Conservation (phyloP, 345 rosid species). For the Aurinia saxatilis region DNA sequence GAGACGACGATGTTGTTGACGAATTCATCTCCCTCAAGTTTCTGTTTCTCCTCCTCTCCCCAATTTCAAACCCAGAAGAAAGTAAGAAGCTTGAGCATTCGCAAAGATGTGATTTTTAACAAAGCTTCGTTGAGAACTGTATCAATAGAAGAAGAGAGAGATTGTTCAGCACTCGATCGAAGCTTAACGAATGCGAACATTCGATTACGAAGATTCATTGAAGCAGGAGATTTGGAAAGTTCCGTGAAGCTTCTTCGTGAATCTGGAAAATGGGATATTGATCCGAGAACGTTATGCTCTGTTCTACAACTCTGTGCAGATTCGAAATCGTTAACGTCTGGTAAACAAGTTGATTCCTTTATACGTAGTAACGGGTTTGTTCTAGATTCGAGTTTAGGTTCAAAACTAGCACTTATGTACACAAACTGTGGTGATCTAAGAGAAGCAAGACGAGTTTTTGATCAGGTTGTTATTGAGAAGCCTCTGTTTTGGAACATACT, state of each 20-base stretch:
- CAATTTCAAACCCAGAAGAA: conserved; percentile 15
- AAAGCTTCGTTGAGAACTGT: conserved; percentile 27
- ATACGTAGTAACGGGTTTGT: conserved; percentile 32
- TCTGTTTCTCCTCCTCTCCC: conserved; percentile 6
- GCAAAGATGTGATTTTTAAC: conserved; percentile 5
- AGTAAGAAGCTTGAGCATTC: not conserved
- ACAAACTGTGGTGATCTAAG: conserved; percentile 52
- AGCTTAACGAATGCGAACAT: conserved; percentile 29
- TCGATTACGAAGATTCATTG: conserved; percentile 31
- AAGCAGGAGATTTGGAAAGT: conserved; percentile 35
- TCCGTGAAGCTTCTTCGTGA: conserved; percentile 40
- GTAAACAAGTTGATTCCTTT: conserved; percentile 44
- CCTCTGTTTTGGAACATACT: conserved; percentile 57
- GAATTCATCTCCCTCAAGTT: conserved; percentile 20
- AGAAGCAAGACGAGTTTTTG: conserved; percentile 46
- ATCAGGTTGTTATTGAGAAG: conserved; percentile 39
- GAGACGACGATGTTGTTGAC: conserved; percentile 33
- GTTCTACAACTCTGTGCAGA: conserved; percentile 63
- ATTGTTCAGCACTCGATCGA: conserved; percentile 12
- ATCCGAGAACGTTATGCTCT: conserved; percentile 38
- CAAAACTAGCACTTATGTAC: conserved; percentile 63
- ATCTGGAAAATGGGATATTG: conserved; percentile 31
- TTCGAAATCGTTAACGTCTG: conserved; percentile 30
- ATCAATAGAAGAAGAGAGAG: too few species aligned
- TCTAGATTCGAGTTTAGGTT: conserved; percentile 44